A percentile compares a stretch with the other conserved stretches of the same genome.
These are phyloP conservation scores for Malbranchea cinnamomea DNA, from an alignment of 2,329 filamentous ascomycete species.

Conservation along the genomic window DNA sequence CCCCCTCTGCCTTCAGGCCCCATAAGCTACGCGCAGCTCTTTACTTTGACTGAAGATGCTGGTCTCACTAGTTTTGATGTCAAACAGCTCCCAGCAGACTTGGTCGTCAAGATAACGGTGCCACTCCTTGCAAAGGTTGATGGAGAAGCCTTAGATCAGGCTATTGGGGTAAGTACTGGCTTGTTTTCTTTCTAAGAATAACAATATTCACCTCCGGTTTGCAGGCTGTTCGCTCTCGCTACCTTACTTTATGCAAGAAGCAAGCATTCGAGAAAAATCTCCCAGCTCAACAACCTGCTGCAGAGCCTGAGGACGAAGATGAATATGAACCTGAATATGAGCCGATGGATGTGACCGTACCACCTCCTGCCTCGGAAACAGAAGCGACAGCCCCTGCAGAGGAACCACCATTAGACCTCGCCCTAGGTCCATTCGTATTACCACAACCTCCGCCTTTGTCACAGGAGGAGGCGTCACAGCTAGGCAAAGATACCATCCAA, in stretches of 20 bases:
- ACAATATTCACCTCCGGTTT: not conserved
- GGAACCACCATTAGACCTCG: constrained; percentile 41
- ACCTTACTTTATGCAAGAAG: constrained; percentile 22
- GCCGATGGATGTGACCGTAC: constrained; percentile 41
- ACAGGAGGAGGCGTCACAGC: constrained; percentile 53
- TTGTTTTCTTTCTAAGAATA: constrained; percentile 1
- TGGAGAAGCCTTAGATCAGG: constrained; percentile 50
- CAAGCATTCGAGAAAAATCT: constrained; percentile 16
- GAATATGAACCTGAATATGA: constrained; percentile 86
- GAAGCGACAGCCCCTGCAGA: constrained; percentile 66
- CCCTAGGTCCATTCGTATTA: constrained; percentile 64
- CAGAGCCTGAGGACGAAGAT: constrained; percentile 55
- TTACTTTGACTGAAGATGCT: constrained; percentile 64
- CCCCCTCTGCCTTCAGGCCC: constrained; percentile 61
- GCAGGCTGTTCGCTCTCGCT: constrained; percentile 25
- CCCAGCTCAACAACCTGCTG: constrained; percentile 16
- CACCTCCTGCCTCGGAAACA: constrained; percentile 25
- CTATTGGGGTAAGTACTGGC: constrained; percentile 45
- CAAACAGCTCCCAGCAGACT: constrained; percentile 55
- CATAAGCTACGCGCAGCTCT: constrained; percentile 68
- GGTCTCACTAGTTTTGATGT: constrained; percentile 71
- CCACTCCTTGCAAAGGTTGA: constrained; percentile 62
- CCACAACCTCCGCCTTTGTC: constrained; percentile 62
- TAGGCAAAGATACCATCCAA: constrained; percentile 58
- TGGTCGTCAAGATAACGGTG: constrained; percentile 70